Conservation (phyloP, 2,329 filamentous ascomycete species). For the Trichoderma cornu-damae region DNA sequence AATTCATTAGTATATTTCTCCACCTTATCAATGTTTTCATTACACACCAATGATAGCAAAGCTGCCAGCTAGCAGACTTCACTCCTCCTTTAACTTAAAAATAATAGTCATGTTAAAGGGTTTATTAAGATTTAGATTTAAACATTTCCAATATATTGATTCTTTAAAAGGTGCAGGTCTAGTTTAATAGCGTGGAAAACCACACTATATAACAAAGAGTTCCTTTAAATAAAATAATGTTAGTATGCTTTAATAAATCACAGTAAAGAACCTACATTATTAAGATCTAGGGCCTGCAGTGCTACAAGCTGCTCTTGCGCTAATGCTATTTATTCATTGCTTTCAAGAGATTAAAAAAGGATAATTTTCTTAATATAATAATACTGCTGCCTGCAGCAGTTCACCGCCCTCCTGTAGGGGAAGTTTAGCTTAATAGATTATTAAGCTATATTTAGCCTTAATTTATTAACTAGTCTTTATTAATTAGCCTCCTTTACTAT, state of each 20-base stretch:
- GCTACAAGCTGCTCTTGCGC: not conserved
- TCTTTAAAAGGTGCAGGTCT: conserved; percentile 9
- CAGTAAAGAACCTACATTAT: conserved; percentile 2
- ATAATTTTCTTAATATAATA: conserved; percentile 14
- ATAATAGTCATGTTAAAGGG: not conserved
- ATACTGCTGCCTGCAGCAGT: no score
- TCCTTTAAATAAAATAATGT: conserved; percentile 11
- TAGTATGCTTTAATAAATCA: not conserved
- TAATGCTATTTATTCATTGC: conserved; percentile 13
- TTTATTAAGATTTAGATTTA: not conserved
- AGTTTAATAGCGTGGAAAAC: not conserved
- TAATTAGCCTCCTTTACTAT: no score
- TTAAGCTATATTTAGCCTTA: no score
- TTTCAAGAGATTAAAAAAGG: conserved; percentile 15
- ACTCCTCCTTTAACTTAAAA: conserved; percentile 6
- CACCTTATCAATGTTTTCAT: not conserved
- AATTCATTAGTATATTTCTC: not conserved
- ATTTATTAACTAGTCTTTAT: no score
- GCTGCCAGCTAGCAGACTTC: not conserved
- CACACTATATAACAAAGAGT: conserved; percentile 13
- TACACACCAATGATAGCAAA: conserved; percentile 6
- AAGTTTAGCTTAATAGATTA: no score
- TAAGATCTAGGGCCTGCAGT: conserved; percentile 2
- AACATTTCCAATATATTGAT: conserved; percentile 6
- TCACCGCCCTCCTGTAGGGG: no score